phyloP scores from a whole-genome alignment of 192 early-diverging fungal genomes.

The Entrophospora sp. region DNA sequence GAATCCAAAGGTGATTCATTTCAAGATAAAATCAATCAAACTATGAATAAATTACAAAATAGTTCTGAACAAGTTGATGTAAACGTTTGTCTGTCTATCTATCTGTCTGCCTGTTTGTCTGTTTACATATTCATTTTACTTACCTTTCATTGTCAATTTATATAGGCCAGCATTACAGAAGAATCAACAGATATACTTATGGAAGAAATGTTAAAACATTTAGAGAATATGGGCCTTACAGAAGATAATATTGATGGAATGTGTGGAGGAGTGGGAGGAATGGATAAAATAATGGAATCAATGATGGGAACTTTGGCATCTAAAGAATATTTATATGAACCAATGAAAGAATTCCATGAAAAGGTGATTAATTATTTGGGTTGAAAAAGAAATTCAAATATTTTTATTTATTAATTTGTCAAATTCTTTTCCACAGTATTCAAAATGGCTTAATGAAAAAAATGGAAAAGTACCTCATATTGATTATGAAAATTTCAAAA shows the following conservation, averaged over 20 bases:
- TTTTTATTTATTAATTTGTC: background rate
- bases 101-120: too few species aligned
- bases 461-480: constrained; percentile 54
- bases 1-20: constrained; percentile 44
- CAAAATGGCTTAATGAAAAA: constrained; percentile 77
- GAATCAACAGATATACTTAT: constrained; percentile 45
- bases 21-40: constrained; percentile 82
- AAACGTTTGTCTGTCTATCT: too few species aligned
- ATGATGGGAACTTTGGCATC: constrained; percentile 90
- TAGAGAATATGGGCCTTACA: constrained; percentile 42
- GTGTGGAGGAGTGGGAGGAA: constrained; percentile 66
- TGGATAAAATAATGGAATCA: constrained; percentile 78
- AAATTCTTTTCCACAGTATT: too few species aligned
- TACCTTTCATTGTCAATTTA: too few species aligned
- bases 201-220: constrained; percentile 77
- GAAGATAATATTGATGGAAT: constrained; percentile 62
- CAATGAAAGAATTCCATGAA: constrained; percentile 80
- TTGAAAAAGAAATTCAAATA: background rate
- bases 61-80: constrained; percentile 81
- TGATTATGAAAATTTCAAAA: constrained; percentile 67
- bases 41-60: constrained; percentile 81
- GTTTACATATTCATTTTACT: too few species aligned
- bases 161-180: constrained; percentile 41
- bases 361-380: constrained; percentile 32
- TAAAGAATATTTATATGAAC: constrained; percentile 91